Evolutionary conservation across 1,284 basidiomycete species (phyloP).

Genomic region (Sporisorium graminicola): DNA sequence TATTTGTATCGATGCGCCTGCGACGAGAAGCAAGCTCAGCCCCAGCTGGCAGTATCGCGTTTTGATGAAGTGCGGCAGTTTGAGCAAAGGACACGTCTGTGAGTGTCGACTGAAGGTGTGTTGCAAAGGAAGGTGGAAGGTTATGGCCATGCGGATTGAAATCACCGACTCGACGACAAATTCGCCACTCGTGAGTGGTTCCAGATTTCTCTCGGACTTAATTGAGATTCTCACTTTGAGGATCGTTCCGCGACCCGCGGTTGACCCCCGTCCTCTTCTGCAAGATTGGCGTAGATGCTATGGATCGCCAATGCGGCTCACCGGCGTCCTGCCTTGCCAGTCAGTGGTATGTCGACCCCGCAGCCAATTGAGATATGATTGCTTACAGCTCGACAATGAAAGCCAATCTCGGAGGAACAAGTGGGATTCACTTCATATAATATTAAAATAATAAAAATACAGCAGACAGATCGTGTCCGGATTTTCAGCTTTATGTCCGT

Average conservation of each 20-base stretch:
- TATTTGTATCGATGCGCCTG: not conserved
- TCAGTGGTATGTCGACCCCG: too few species aligned
- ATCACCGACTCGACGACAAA: not conserved
- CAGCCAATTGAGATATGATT: too few species aligned
- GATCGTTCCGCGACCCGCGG: not conserved
- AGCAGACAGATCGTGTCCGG: not conserved
- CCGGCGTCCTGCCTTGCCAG: too few species aligned
- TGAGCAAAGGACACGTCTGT: not conserved
- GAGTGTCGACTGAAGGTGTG: too few species aligned
- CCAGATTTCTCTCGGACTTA: not conserved
- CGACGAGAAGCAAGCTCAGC: constrained; percentile 15
- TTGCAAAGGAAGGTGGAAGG: too few species aligned
- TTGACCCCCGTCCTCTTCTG: not conserved
- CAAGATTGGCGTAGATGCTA: not conserved
- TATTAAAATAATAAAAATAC: constrained; percentile 22
- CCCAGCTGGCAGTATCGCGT: constrained; percentile 9
- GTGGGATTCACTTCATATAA: not conserved
- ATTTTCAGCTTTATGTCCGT: not conserved
- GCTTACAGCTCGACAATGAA: too few species aligned
- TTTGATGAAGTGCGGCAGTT: constrained; percentile 8
- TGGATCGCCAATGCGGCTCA: not conserved
- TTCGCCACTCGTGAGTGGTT: constrained; percentile 1
- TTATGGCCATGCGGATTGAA: too few species aligned
- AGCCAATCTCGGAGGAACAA: not conserved
- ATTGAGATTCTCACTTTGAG: not conserved